phyloP scores from a whole-genome alignment of 2,329 filamentous ascomycete genomes.

The Dactylellina cionopaga region DNA sequence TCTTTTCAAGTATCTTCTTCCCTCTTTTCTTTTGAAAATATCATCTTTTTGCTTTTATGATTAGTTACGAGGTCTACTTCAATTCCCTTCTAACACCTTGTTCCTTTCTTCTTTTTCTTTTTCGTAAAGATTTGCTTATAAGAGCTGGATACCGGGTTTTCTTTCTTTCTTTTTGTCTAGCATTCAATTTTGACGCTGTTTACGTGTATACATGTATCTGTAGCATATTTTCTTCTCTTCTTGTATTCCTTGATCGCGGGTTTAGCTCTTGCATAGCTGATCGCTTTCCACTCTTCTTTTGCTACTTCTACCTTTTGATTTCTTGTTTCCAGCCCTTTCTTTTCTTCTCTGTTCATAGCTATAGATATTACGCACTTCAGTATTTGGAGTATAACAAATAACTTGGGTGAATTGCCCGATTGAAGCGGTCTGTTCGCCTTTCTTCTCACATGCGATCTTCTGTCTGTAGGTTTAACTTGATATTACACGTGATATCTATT shows the following conservation, averaged over 20 bases:
- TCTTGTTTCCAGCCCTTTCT: background rate
- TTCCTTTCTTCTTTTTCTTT: no score
- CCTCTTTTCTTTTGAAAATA: background rate
- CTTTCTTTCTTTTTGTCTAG: background rate
- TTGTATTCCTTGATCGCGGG: background rate
- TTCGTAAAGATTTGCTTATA: constrained; percentile 7
- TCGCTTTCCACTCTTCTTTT: no score
- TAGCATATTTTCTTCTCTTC: background rate
- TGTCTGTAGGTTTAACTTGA: no score
- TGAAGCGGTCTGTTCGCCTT: no score
- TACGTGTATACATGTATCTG: background rate
- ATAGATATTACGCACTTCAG: background rate
- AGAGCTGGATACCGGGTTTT: background rate
- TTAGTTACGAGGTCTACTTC: no score
- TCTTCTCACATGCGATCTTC: no score
- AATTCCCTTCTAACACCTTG: no score
- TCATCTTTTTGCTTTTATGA: constrained; percentile 1
- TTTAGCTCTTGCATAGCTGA: background rate
- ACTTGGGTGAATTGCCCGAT: no score
- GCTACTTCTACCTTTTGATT: background rate
- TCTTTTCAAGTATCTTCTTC: no score
- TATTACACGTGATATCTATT: no score
- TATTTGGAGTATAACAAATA: background rate
- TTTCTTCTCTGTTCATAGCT: no score
- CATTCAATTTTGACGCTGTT: background rate